Conservation (phyloP, 2,329 filamentous ascomycete genomes). For the Xylariales sp. region DNA sequence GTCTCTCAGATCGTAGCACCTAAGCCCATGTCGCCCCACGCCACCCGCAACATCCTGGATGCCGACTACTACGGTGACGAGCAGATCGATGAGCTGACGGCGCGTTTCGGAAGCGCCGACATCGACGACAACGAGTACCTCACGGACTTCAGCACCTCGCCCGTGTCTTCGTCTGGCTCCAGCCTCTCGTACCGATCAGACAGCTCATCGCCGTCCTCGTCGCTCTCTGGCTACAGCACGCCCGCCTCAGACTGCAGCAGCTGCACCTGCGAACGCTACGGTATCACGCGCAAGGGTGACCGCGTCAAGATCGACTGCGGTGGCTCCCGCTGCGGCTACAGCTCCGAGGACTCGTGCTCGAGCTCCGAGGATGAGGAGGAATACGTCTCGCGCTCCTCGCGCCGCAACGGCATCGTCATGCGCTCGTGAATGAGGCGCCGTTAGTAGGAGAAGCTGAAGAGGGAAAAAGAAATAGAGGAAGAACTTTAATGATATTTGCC, state of each 20-base stretch:
- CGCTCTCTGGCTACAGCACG: constrained; percentile 81
- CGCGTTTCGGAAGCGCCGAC: constrained; percentile 74
- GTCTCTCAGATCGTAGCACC: constrained; percentile 91
- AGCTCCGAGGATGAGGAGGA: constrained; percentile 72
- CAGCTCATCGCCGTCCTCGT: constrained; percentile 79
- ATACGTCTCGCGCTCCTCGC: constrained; percentile 66
- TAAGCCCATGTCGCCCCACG: constrained; percentile 87
- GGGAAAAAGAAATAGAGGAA: constrained; percentile 46
- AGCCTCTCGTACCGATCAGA: constrained; percentile 77
- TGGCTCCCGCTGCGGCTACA: constrained; percentile 86
- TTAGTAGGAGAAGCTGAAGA: constrained; percentile 31
- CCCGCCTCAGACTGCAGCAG: constrained; percentile 79
- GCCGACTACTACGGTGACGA: constrained; percentile 79
- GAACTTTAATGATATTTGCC: constrained; percentile 34
- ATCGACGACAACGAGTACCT: constrained; percentile 69
- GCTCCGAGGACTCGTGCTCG: constrained; percentile 77
- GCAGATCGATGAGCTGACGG: constrained; percentile 81
- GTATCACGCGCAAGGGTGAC: constrained; percentile 92
- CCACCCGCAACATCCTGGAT: constrained; percentile 87
- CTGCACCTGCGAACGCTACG: constrained; percentile 96
- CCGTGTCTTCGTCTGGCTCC: constrained; percentile 76
- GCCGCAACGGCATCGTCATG: constrained; percentile 74
- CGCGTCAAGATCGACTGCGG: constrained; percentile 97
- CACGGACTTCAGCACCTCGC: constrained; percentile 66
- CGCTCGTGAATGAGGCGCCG: constrained; percentile 50